A percentile compares a stretch with the other conserved stretches of the same genome.
phyloP scores from a whole-genome alignment of 345 rosid species.

The Crucihimalaya himalaica region DNA sequence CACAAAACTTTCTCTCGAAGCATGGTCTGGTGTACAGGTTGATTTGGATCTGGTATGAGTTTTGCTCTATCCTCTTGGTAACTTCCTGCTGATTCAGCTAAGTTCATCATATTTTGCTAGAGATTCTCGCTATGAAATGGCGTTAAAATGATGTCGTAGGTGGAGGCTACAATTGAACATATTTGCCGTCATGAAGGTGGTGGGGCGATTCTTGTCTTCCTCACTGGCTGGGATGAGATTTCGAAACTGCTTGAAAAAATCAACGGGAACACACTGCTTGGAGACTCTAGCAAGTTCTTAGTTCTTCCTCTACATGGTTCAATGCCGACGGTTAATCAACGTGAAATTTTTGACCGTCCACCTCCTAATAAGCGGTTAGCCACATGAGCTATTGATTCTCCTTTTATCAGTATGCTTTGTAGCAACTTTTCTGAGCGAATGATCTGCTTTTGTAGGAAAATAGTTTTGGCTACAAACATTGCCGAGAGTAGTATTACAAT shows the following conservation, averaged over 20 bases:
- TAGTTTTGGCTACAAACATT: conserved; percentile 90
- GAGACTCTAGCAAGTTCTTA: conserved; percentile 74
- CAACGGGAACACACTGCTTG: conserved; percentile 71
- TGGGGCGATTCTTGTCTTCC: conserved; percentile 96
- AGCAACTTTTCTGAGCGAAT: neutral
- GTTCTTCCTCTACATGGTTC: conserved; percentile 95
- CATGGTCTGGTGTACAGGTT: conserved; percentile 84
- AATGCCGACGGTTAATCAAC: conserved; percentile 87
- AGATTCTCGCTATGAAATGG: conserved; percentile 15
- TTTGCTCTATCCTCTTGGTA: conserved; percentile 3
- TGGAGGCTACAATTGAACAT: conserved; percentile 70
- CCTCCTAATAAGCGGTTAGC: conserved; percentile 68
- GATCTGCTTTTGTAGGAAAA: conserved; percentile 62
- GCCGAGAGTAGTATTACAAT: conserved; percentile 98
- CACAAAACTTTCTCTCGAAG: conserved; percentile 79
- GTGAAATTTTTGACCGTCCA: conserved; percentile 86
- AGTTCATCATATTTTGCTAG: neutral
- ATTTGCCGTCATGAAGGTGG: conserved; percentile 77
- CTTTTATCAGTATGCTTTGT: neutral
- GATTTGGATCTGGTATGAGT: conserved; percentile 82
- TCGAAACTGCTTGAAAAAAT: conserved; percentile 79
- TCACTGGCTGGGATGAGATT: conserved; percentile 98
- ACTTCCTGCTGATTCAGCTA: conserved; percentile 9
- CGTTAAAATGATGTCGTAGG: conserved; percentile 49
- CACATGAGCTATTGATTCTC: conserved; percentile 21